Conservation (phyloP, 441 rosid species). For the Raphanus hybrid region DNA sequence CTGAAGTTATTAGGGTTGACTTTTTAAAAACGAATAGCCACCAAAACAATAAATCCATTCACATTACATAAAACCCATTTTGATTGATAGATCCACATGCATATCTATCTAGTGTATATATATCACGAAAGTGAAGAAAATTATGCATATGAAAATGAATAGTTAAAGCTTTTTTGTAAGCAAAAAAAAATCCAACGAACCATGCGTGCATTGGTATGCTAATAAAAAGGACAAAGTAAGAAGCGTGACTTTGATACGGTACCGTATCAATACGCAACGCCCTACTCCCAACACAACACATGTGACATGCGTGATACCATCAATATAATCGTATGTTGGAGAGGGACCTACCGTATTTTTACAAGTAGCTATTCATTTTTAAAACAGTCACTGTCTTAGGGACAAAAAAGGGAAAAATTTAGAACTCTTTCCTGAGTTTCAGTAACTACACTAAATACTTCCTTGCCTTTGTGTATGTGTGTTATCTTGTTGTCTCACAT, state of each 20-base stretch:
- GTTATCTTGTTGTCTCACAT: slow-evolving; percentile 38
- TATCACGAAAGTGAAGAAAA: not conserved
- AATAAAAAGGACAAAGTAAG: slow-evolving; percentile 39
- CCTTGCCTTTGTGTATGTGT: not conserved
- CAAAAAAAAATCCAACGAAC: slow-evolving; percentile 35
- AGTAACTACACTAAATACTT: not conserved
- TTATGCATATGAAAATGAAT: not conserved
- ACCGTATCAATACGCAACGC: slow-evolving; percentile 42
- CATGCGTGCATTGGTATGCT: slow-evolving; percentile 44
- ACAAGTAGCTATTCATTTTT: not conserved
- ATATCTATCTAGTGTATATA: slow-evolving; percentile 5
- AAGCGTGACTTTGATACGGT: slow-evolving; percentile 47
- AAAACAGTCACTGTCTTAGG: slow-evolving; percentile 30
- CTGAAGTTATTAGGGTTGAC: slow-evolving; percentile 43
- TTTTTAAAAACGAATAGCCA: slow-evolving; percentile 21
- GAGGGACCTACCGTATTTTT: slow-evolving; percentile 27
- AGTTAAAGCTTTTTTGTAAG: slow-evolving; percentile 20
- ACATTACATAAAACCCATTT: slow-evolving; percentile 29
- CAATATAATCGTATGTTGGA: slow-evolving; percentile 26
- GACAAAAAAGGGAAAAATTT: not conserved
- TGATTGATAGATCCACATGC: slow-evolving; percentile 34
- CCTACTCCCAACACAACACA: slow-evolving; percentile 41
- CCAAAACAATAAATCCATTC: slow-evolving; percentile 38
- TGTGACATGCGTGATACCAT: slow-evolving; percentile 38
- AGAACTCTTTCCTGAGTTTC: slow-evolving; percentile 21